Percentiles rank a stretch among this genome's conserved stretches.
Conservation (phyloP, 441 rosid species). For the Arabidopsis lyrata region DNA sequence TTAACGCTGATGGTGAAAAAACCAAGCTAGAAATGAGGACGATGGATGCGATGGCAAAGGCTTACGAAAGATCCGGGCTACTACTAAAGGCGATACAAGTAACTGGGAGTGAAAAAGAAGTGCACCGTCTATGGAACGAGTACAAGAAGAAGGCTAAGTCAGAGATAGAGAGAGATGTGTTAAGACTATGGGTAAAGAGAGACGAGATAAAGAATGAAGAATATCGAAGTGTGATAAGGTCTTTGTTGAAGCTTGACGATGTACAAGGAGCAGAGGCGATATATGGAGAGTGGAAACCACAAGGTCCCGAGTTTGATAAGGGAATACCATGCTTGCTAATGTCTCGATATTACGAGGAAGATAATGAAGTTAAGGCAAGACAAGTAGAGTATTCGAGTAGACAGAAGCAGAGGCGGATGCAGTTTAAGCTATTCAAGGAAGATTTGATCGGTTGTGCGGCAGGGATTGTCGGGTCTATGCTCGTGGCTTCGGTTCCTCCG, state of each 20-base stretch:
- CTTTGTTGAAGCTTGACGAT: constrained; percentile 17
- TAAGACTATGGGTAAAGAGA: too few species aligned
- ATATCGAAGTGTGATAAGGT: background rate
- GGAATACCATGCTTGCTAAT: constrained; percentile 12
- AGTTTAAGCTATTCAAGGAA: too few species aligned
- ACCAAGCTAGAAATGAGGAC: constrained; percentile 9
- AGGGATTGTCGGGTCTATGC: too few species aligned
- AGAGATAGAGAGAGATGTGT: background rate
- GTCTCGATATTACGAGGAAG: background rate
- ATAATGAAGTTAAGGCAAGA: too few species aligned
- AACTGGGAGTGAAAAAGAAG: background rate
- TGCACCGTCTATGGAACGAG: constrained; percentile 19
- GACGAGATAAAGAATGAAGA: background rate
- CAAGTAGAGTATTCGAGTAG: too few species aligned
- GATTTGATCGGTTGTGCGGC: too few species aligned
- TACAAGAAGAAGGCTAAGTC: background rate
- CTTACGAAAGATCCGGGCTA: constrained; percentile 7
- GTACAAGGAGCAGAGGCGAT: constrained; percentile 17
- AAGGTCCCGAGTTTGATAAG: background rate
- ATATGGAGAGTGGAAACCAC: constrained; percentile 8
- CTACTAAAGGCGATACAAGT: constrained; percentile 9
- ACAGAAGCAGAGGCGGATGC: too few species aligned
- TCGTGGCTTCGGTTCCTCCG: too few species aligned
- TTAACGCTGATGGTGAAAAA: background rate
- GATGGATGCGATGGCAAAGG: constrained; percentile 8